Conservation (phyloP, 1,284 basidiomycete genomes). For the Ustilago lituana region DNA sequence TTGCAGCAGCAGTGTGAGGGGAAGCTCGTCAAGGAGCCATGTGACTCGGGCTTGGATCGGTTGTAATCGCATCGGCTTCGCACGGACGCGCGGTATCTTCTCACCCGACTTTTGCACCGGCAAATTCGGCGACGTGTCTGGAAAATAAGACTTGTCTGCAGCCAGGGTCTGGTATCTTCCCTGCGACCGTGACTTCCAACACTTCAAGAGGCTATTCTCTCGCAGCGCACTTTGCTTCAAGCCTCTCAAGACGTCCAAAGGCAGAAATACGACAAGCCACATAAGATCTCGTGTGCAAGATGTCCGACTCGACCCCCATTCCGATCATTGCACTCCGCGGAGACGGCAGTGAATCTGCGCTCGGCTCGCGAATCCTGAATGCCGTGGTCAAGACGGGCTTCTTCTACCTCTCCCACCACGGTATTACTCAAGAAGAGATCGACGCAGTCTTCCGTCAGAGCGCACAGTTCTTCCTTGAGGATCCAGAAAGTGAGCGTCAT, state of each 20-base stretch:
- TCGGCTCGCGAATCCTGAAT: conserved; percentile 34
- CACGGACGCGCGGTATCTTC: no score
- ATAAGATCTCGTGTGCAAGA: conserved; percentile 5
- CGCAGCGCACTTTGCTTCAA: no score
- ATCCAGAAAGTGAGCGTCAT: conserved; percentile 13
- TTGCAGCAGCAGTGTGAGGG: no score
- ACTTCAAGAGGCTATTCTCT: conserved; percentile 6
- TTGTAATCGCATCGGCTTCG: no score
- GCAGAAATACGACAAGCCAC: no score
- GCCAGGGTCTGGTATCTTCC: no score
- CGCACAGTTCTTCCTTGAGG: conserved; percentile 38
- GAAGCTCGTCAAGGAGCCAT: no score
- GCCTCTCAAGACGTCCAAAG: no score
- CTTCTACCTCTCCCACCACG: conserved; percentile 57
- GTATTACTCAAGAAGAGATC: conserved; percentile 38
- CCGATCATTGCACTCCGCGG: conserved; percentile 38
- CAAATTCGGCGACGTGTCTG: conserved; percentile 11
- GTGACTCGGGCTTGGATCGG: no score
- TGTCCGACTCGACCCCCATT: conserved; percentile 25
- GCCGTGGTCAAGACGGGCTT: conserved; percentile 50
- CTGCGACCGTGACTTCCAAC: no score
- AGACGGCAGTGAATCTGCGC: not conserved
- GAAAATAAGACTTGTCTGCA: conserved; percentile 4
- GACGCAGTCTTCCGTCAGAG: conserved; percentile 40
- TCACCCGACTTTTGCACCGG: conserved; percentile 24